Evolutionary conservation across 352 stramenopile species (phyloP).

Genomic region (Aphanomyces euteiches): DNA sequence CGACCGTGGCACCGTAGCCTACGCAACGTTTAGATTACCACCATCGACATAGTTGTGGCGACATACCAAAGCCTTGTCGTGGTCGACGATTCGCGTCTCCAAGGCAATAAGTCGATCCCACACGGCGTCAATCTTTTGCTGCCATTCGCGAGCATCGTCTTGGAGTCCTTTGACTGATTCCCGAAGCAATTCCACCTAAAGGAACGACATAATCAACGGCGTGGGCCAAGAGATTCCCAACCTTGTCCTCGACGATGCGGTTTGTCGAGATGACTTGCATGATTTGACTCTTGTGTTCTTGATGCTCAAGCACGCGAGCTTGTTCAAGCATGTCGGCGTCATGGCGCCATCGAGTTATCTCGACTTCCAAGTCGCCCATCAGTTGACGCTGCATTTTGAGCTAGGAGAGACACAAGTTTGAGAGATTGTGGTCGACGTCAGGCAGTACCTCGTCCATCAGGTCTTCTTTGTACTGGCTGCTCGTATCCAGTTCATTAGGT

Average conservation of each 20-base stretch:
- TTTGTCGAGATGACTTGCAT: slow-evolving; percentile 58
- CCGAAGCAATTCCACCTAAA: slow-evolving; percentile 44
- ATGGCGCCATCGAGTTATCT: slow-evolving; percentile 62
- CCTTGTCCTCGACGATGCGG: slow-evolving; percentile 67
- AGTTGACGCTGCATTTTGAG: slow-evolving; percentile 68
- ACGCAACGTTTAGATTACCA: slow-evolving; percentile 8
- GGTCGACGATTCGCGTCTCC: slow-evolving; percentile 55
- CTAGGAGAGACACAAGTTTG: slow-evolving; percentile 34
- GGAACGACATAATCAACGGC: not conserved
- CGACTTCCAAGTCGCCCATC: slow-evolving; percentile 65
- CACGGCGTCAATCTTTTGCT: slow-evolving; percentile 51
- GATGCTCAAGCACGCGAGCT: slow-evolving; percentile 62
- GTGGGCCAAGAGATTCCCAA: slow-evolving; percentile 13
- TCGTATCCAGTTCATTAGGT: slow-evolving; percentile 4
- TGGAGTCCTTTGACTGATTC: slow-evolving; percentile 62
- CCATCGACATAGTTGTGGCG: slow-evolving; percentile 9
- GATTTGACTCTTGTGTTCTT: slow-evolving; percentile 68
- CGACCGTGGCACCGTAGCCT: not conserved
- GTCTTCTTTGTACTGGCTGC: slow-evolving; percentile 26
- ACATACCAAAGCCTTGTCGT: slow-evolving; percentile 41
- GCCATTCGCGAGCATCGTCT: slow-evolving; percentile 41
- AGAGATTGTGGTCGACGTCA: not conserved
- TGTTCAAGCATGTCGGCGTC: slow-evolving; percentile 79
- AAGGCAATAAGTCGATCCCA: slow-evolving; percentile 54
- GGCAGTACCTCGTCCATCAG: slow-evolving; percentile 21